These are phyloP conservation scores for Stevia rebaudiana DNA, from an alignment of 140 eudicot species.

Conservation along the genomic window DNA sequence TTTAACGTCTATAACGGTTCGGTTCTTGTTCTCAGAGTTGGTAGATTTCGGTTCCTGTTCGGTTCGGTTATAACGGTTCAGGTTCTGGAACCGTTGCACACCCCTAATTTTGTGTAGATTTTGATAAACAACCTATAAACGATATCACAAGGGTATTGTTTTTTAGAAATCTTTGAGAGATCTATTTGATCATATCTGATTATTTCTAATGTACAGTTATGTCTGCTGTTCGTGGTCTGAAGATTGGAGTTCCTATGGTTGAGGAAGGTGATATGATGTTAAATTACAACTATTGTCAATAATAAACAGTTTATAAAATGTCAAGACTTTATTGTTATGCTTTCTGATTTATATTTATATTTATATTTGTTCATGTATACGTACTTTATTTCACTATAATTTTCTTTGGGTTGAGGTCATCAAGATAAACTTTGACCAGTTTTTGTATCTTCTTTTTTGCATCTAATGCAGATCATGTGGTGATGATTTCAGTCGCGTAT, in stretches of 20 bases:
- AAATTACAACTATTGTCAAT: background rate
- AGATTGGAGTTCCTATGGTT: constrained; percentile 61
- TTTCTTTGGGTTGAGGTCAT: constrained; percentile 11
- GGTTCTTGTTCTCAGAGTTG: too few relatives aligned
- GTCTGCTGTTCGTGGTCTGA: constrained; percentile 93
- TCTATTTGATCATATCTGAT: constrained; percentile 5
- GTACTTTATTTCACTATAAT: background rate
- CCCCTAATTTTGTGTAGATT: constrained; percentile 3
- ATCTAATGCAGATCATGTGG: constrained; percentile 68
- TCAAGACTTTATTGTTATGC: background rate
- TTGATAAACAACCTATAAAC: background rate
- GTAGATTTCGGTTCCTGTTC: too few relatives aligned
- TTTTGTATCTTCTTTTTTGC: constrained; percentile 19
- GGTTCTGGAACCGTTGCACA: too few relatives aligned
- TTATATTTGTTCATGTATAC: background rate
- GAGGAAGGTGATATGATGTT: constrained; percentile 53
- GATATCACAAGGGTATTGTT: background rate
- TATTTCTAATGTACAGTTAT: constrained; percentile 48
- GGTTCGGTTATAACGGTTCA: too few relatives aligned
- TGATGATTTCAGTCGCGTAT: constrained; percentile 85
- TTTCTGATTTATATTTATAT: constrained; percentile 1
- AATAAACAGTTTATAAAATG: background rate
- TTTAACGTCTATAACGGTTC: too few relatives aligned
- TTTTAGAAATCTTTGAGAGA: background rate
- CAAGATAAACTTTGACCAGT: constrained; percentile 15